A percentile compares a stretch with the other conserved stretches of the same genome.
Evolutionary conservation across 345 rosid genomes (phyloP).

Genomic region (Salix caprea): DNA sequence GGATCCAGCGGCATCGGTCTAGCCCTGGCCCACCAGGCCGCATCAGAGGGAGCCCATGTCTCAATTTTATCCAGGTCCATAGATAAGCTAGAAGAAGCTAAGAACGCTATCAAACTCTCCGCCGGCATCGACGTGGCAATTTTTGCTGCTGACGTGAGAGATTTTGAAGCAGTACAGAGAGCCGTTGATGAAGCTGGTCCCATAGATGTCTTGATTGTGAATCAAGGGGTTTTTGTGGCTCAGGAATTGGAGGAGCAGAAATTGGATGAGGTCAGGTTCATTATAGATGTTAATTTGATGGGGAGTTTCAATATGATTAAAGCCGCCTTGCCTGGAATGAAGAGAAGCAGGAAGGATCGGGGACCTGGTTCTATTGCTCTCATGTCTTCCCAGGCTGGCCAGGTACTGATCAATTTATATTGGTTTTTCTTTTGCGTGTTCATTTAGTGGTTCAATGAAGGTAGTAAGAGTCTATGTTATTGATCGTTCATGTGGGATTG

Average conservation of each 20-base stretch:
- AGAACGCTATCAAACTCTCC: conserved; percentile 47
- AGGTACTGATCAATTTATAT: conserved; percentile 33
- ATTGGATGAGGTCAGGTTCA: conserved; percentile 64
- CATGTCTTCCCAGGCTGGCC: conserved; percentile 88
- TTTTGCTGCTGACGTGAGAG: conserved; percentile 72
- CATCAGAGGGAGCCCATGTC: conserved; percentile 62
- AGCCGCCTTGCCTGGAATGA: conserved; percentile 79
- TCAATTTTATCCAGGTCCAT: conserved; percentile 69
- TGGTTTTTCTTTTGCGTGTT: no score
- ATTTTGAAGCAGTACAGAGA: conserved; percentile 46
- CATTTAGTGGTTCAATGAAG: no score
- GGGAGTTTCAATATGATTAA: conserved; percentile 82
- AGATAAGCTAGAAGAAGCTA: conserved; percentile 64
- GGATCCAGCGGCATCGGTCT: conserved; percentile 90
- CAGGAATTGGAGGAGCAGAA: conserved; percentile 58
- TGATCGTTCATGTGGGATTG: no score
- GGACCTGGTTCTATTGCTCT: conserved; percentile 64
- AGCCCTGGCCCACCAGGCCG: conserved; percentile 72
- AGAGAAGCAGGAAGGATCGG: conserved; percentile 38
- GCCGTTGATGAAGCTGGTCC: conserved; percentile 57
- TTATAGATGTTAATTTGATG: conserved; percentile 71
- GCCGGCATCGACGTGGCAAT: conserved; percentile 69
- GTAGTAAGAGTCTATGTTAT: no score
- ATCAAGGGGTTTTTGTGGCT: conserved; percentile 67
- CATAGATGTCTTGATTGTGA: conserved; percentile 72